Evolutionary conservation across 106 monocot species (phyloP), one percentile per base, ranked within the genome.

Genomic region (Dendrobium nobile): DNA sequence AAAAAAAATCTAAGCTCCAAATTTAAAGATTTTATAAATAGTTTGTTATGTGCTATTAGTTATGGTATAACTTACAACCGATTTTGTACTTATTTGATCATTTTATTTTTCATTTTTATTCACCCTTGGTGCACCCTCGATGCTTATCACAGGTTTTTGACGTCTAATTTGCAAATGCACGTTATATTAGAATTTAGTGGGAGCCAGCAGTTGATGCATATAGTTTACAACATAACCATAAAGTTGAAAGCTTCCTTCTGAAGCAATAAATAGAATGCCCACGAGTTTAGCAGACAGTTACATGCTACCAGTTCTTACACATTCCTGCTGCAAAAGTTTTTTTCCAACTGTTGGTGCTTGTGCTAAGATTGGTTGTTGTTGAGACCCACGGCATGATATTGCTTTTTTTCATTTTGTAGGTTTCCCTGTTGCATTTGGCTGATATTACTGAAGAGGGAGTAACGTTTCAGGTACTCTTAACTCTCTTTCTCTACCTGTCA

Each of bases 381-480:
- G 18, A 6, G 44, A 44, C 42, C 5, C 6, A 44, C 19, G 74
- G 9, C 7, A 15, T 74, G 42, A 17, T 74, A 74, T 44, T 43
- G 43, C 8, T 20, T 42, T 74, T 76, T 51, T 47, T 5, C 31
- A 70, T 87, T 84, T 4, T 85, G 68, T 59, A 98, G 98, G 98
- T 98, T 74, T 98, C 98, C 9, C 83, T 98, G 80, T 82, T 98
- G 88, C 95, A 98, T 91, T 91, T 98, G 84, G 98, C 98, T 86
- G 98, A 98, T 75, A 98, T 98, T 79, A 98, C 98, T 72, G 98
- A 98, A 87, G 81, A 93, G 54, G 98, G 98, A 15, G 98, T 98
- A 68, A 98, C 98, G 70, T 98, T 98, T 87, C 98, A 98, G 94
- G 98, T 95, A 82, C 42, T 55, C 61, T 65, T 17, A 68, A 76